These are phyloP conservation scores for Anthracocystis walkeri DNA, from an alignment of 1,284 basidiomycete genomes.

Conservation along the genomic window DNA sequence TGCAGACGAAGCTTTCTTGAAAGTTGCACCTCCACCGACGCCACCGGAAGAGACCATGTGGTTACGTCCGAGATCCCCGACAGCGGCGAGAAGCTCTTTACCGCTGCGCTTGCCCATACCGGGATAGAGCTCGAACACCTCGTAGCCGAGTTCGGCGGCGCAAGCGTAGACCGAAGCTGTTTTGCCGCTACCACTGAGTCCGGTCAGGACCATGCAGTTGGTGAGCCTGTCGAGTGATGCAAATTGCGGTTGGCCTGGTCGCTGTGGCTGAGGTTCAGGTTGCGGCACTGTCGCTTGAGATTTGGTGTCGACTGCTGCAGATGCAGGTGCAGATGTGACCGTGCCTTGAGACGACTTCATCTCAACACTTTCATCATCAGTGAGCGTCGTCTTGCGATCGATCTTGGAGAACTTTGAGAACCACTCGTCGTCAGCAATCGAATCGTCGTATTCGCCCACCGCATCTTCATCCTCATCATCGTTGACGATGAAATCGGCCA, in stretches of 20 bases:
- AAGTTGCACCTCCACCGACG: conserved; percentile 46
- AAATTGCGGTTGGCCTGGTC: not conserved
- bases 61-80: conserved; percentile 93
- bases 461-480: conserved; percentile 47
- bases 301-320: not conserved
- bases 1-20: conserved; percentile 6
- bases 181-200: conserved; percentile 73
- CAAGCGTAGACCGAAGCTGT: conserved; percentile 67
- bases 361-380: conserved; percentile 11
- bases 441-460: conserved; percentile 33
- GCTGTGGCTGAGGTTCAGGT: not conserved
- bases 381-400: not conserved
- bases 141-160: conserved; percentile 81
- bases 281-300: not conserved
- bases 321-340: not conserved
- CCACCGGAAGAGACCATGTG: conserved; percentile 66
- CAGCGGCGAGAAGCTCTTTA: conserved; percentile 80
- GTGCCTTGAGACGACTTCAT: conserved; percentile 10
- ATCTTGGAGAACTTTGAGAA: conserved; percentile 49
- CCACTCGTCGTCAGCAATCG: conserved; percentile 34
- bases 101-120: conserved; percentile 84
- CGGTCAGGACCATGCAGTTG: conserved; percentile 75
- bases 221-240: conserved; percentile 34
- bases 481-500: conserved; percentile 57
- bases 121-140: conserved; percentile 97